A percentile compares a stretch with the other conserved stretches of the same genome.
These are phyloP conservation scores for Syzygium malaccense DNA, from an alignment of 441 rosid species.

Conservation along the genomic window DNA sequence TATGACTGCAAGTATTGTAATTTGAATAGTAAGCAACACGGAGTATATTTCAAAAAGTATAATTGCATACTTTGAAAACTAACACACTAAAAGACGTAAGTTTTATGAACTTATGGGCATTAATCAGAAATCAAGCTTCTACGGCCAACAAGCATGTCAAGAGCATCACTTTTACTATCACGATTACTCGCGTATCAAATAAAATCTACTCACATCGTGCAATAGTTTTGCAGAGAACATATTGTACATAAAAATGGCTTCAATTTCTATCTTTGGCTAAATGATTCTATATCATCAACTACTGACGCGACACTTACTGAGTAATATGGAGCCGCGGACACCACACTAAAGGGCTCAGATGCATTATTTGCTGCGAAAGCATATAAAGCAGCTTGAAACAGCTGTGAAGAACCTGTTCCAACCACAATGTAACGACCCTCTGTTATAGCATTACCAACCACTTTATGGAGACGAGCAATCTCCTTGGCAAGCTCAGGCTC, in stretches of 20 bases:
- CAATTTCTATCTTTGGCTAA: neutral
- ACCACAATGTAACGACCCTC: slow-evolving; percentile 57
- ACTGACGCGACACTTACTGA: slow-evolving; percentile 31
- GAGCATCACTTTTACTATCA: neutral
- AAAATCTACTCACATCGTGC: neutral
- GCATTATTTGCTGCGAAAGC: slow-evolving; percentile 61
- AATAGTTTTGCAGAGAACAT: neutral
- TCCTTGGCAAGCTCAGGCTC: slow-evolving; percentile 64
- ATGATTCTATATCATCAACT: neutral
- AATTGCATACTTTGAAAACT: neutral
- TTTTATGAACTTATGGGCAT: neutral
- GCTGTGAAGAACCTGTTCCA: slow-evolving; percentile 91
- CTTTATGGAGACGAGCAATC: slow-evolving; percentile 50
- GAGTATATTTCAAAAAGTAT: neutral
- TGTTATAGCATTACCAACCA: slow-evolving; percentile 82
- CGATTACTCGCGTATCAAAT: neutral
- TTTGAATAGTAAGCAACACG: neutral
- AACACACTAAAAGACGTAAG: neutral
- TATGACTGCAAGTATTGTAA: slow-evolving; percentile 54
- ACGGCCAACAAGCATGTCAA: neutral
- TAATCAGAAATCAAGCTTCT: neutral
- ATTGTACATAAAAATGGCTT: neutral
- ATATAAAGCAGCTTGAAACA: slow-evolving; percentile 75
- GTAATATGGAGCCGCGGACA: slow-evolving; percentile 78
- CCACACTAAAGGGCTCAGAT: slow-evolving; percentile 56